Evolutionary conservation across 371 early-diverging fungal genomes (phyloP), one percentile per base, ranked within the genome.

Genomic region (Entomophthora muscae): DNA sequence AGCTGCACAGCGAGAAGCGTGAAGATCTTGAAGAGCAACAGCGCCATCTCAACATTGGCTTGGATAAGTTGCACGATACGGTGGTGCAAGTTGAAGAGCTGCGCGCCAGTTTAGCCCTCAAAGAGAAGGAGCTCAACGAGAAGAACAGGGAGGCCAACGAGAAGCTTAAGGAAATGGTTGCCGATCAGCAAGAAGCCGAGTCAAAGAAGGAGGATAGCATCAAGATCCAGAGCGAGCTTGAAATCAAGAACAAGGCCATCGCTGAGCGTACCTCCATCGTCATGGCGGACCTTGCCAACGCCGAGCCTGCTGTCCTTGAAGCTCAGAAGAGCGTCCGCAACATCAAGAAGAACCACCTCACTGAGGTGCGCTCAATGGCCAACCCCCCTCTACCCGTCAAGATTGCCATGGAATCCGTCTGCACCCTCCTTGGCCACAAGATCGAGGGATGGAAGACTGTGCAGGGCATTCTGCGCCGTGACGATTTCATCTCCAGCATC

Each of bases 341-440:
- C 72, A 95, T 99, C 73, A 94, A 93, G 73, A 92, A 89, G 76
- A 87, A 92, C 64, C 95, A 95, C 63, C 77, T 99, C 69, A 90
- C 93, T n/a, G 99, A 99, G 80, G 93, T 99, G 2, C 86, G 98
- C 70, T 70, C 90, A 0, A 98, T 99, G 98, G 85, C 84, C 59
- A 98, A 93, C 66, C 99, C 99, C 63, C 99, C 99, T 1, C 86
- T 82, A 66, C 87, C 89, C 3, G 95, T 99, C 66, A 96, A 96
- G 69, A 72, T 96, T 67, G 91, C 98, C n/a, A 90, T 99, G 88
- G 98, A 98, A 66, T 84, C 94, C 56, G 98, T 98, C 1, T 98
- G 98, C 76, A 86, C 82, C 17, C 71, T 99, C 66, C 78, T 98
- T 10, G 98, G 97, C 5, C 83, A 89, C 72, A 85, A 84, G 66